Conservation (phyloP, 306 rosid genomes). For the Ochetophila trinervis region DNA sequence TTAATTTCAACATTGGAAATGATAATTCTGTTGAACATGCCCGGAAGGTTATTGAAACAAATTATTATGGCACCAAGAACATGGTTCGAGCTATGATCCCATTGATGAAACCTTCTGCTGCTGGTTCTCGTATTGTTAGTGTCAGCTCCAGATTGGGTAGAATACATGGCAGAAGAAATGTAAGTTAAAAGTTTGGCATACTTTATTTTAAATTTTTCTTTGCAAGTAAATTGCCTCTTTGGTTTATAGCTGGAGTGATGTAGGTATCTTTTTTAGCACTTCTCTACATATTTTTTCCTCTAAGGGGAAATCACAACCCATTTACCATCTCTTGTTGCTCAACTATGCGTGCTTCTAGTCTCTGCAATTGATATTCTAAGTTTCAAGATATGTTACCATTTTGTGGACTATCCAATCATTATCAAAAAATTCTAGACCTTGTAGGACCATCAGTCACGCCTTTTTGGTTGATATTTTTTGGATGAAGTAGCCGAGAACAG, state of each 20-base stretch:
- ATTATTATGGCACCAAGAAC: slow-evolving; percentile 68
- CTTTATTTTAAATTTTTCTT: background rate
- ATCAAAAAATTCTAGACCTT: too few species aligned
- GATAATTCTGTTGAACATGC: slow-evolving; percentile 73
- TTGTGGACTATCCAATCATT: too few species aligned
- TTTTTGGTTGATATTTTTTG: too few species aligned
- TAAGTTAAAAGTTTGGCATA: slow-evolving; percentile 31
- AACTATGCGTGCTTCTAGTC: background rate
- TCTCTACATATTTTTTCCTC: background rate
- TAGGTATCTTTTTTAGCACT: background rate
- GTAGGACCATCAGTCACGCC: too few species aligned
- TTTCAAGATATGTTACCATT: too few species aligned
- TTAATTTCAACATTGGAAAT: slow-evolving; percentile 78
- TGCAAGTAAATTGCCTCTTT: background rate
- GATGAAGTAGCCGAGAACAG: too few species aligned
- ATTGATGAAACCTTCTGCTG: slow-evolving; percentile 67
- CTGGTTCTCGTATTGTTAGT: slow-evolving; percentile 74
- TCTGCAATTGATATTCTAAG: background rate
- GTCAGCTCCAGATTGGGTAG: slow-evolving; percentile 85
- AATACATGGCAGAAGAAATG: slow-evolving; percentile 73
- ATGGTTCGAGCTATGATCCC: slow-evolving; percentile 84
- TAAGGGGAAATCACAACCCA: background rate
- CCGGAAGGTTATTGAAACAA: slow-evolving; percentile 58
- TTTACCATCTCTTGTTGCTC: background rate
- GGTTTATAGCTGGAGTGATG: background rate